These are phyloP conservation scores for Skeletonema grethae DNA, from an alignment of 108 stramenopile genomes.

Conservation along the genomic window DNA sequence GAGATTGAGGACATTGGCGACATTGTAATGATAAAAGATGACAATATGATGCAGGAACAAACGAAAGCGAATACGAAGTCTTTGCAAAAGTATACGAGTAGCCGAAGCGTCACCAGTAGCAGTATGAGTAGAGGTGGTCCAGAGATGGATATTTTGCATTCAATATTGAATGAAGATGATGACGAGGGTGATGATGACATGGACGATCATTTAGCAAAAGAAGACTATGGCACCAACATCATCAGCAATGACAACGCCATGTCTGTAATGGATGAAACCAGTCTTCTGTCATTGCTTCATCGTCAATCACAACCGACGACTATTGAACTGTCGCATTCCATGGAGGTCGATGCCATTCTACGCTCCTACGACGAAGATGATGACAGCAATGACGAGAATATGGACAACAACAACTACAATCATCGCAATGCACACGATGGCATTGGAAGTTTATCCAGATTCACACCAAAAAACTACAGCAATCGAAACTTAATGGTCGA, in stretches of 20 bases:
- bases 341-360: conserved; percentile 58
- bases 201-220: conserved; percentile 14
- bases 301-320: neutral
- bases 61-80: conserved; percentile 73
- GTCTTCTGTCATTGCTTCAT: neutral
- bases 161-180: conserved; percentile 9
- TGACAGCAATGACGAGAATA: conserved; percentile 18
- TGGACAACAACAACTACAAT: neutral
- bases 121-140: neutral
- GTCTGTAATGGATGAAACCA: neutral
- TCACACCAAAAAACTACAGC: neutral
- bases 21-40: no score
- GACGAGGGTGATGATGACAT: conserved; percentile 33
- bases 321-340: conserved; percentile 24
- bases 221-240: neutral
- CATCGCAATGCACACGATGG: conserved; percentile 13
- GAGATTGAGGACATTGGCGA: no score
- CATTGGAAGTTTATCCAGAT: conserved; percentile 10
- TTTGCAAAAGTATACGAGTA: conserved; percentile 48
- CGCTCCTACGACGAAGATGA: conserved; percentile 39
- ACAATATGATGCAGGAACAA: neutral
- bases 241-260: neutral
- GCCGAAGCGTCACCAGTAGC: neutral
- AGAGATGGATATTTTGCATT: neutral
- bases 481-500: neutral